Evolutionary conservation across 116 monocot genomes (phyloP), one percentile per base, ranked within the genome.

Genomic region (Iris pallida): DNA sequence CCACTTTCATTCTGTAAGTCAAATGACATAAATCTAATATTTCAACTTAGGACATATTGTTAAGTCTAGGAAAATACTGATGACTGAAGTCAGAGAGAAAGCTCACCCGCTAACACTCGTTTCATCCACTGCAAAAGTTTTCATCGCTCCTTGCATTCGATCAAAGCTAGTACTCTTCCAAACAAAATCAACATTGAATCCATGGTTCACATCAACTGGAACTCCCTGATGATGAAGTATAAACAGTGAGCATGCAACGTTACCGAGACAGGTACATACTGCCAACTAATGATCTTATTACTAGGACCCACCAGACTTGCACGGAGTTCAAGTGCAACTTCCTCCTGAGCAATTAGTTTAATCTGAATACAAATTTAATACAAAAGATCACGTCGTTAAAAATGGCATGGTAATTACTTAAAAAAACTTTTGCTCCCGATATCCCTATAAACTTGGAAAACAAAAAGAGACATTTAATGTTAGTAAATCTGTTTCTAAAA

Each of bases 91-190:
- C 5, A 45, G 46, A 46, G 0, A 53, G 42, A 18, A n/a, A 42
- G 42, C 89, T 85, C 64, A 97, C 98, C 98, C 98, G 57, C 98
- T 98, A 57, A 93, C 93, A 86, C 98, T 98, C 56, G 98, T 98
- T 79, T 98, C 98, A 73, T 98, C 98, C 51, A 98, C 90, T 52
- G 98, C 98, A 93, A 98, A 98, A 61, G 85, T 90, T 74, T 98
- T 98, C 98, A 98, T 98, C 42, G 98, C 98, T 42, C 93, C 90
- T 71, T 98, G 98, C 98, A 98, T 98, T 66, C 98, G 78, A 77
- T 98, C 98, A 86, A 98, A 98, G 52, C 98, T 98, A 9, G 98
- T 98, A 77, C 98, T 98, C 71, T 98, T 98, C 98, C 98, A 98
- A 18, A n/a, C n/a, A n/a, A n/a, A n/a, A n/a, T n/a, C n/a, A n/a